These are phyloP conservation scores for Rhodotorula diobovata DNA, from an alignment of 768 basidiomycete species.

Conservation along the genomic window DNA sequence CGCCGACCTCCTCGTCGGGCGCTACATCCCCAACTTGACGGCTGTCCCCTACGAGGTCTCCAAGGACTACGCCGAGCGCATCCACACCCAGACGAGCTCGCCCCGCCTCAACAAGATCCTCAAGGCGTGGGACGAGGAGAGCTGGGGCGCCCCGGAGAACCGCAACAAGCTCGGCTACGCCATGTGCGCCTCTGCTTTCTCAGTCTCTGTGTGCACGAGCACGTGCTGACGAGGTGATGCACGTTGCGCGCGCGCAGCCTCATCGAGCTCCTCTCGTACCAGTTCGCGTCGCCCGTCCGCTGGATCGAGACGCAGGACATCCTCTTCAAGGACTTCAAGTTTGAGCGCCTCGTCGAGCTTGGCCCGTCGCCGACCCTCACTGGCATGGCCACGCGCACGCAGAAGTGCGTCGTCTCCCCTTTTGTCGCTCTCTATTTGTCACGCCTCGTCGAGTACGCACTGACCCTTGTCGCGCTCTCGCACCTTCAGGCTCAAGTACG, in stretches of 20 bases:
- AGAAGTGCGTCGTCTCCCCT: constrained; percentile 56
- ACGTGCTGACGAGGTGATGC: background rate
- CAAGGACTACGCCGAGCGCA: constrained; percentile 82
- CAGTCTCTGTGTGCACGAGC: too few species aligned
- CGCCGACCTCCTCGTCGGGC: constrained; percentile 87
- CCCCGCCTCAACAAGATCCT: constrained; percentile 93
- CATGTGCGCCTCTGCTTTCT: constrained; percentile 50
- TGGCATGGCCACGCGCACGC: constrained; percentile 84
- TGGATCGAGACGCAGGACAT: constrained; percentile 99
- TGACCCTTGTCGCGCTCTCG: constrained; percentile 22
- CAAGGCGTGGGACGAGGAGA: constrained; percentile 84
- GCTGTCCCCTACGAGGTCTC: constrained; percentile 79
- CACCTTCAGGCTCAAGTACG: constrained; percentile 63
- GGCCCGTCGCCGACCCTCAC: constrained; percentile 95
- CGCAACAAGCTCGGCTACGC: constrained; percentile 92
- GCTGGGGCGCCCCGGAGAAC: constrained; percentile 73
- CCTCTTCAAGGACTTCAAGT: constrained; percentile 75
- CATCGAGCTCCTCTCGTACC: constrained; percentile 93
- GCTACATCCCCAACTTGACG: constrained; percentile 96
- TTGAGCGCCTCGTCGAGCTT: constrained; percentile 90
- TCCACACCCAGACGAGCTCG: constrained; percentile 94
- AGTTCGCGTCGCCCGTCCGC: constrained; percentile 95
- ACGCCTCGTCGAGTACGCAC: background rate
- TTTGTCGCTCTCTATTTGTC: constrained; percentile 13
- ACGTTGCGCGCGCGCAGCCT: constrained; percentile 48